phyloP scores from a whole-genome alignment of 805 yeast species.

The Saccharomyces mikatae region DNA sequence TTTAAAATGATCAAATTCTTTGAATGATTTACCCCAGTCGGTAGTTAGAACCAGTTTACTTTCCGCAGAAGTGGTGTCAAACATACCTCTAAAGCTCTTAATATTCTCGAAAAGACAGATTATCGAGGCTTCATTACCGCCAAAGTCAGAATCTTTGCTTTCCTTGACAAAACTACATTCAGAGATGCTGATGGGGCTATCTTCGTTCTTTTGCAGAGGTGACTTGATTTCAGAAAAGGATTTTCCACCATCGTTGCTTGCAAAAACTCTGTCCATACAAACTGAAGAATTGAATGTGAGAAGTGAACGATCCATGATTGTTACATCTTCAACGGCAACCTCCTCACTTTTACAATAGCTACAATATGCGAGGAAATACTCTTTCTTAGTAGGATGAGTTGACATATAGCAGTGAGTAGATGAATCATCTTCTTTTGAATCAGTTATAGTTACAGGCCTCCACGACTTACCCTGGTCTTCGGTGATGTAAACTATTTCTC shows the following conservation, averaged over 20 bases:
- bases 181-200: not conserved
- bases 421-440: not conserved
- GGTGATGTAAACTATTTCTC: constrained; percentile 14
- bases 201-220: not conserved
- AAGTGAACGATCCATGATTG: not conserved
- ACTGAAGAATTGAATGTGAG: not conserved
- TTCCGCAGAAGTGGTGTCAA: not conserved
- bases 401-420: constrained; percentile 3
- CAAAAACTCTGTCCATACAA: constrained; percentile 1
- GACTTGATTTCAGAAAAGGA: constrained; percentile 7
- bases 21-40: constrained; percentile 40
- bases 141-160: constrained; percentile 10
- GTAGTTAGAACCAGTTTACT: constrained; percentile 31
- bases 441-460: constrained; percentile 7
- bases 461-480: constrained; percentile 26
- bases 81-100: constrained; percentile 5
- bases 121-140: constrained; percentile 18
- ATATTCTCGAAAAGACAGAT: constrained; percentile 11
- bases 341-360: constrained; percentile 3
- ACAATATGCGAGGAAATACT: constrained; percentile 11
- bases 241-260: constrained; percentile 14
- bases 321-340: not conserved
- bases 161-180: constrained; percentile 12
- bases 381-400: constrained; percentile 14
- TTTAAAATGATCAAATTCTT: constrained; percentile 26